Conservation (phyloP, 2,329 filamentous ascomycete genomes). For the Stachybotrys chlorohalonatus region DNA sequence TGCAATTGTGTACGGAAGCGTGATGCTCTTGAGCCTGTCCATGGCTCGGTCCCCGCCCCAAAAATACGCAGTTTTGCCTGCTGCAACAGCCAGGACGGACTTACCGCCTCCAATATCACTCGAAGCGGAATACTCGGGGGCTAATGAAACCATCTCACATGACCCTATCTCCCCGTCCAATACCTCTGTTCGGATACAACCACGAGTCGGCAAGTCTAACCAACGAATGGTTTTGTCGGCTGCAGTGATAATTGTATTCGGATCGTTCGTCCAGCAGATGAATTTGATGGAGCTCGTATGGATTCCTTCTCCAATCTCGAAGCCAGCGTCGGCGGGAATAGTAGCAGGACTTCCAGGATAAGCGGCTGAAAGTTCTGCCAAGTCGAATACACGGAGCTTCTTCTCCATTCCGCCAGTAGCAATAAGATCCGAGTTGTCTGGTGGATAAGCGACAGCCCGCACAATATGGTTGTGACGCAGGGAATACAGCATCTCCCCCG, state of each 20-base stretch:
- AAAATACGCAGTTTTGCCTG: conserved; percentile 91
- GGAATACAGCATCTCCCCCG: conserved; percentile 78
- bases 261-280: conserved; percentile 86
- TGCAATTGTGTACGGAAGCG: conserved; percentile 76
- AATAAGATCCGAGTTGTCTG: conserved; percentile 71
- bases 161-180: conserved; percentile 83
- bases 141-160: conserved; percentile 74
- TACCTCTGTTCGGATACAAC: conserved; percentile 65
- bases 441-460: conserved; percentile 81
- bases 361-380: conserved; percentile 49
- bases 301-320: conserved; percentile 78
- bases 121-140: conserved; percentile 47
- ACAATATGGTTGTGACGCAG: conserved; percentile 94
- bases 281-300: conserved; percentile 90
- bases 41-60: conserved; percentile 70
- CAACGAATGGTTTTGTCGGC: conserved; percentile 88
- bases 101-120: conserved; percentile 57
- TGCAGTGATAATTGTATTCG: conserved; percentile 82
- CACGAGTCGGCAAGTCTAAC: conserved; percentile 78
- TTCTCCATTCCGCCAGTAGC: conserved; percentile 95
- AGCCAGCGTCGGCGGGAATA: conserved; percentile 54
- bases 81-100: conserved; percentile 76
- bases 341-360: conserved; percentile 30
- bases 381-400: conserved; percentile 88
- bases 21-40: conserved; percentile 66